Percentiles rank a stretch among this genome's conserved stretches.
Conservation (phyloP, 116 monocot genomes). For the Posidonia oceanica region DNA sequence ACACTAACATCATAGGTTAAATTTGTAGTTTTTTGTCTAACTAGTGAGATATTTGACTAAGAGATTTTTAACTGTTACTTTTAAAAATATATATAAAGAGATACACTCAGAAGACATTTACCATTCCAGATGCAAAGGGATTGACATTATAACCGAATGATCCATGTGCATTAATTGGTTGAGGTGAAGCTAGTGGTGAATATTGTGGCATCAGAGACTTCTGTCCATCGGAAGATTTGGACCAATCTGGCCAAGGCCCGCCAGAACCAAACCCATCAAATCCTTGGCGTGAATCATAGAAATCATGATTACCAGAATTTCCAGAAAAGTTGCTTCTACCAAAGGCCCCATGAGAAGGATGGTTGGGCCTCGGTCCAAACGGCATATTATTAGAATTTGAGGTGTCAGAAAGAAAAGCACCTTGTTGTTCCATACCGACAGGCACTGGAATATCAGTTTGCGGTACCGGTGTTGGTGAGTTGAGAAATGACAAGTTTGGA, state of each 20-base stretch:
- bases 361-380: slow-evolving; percentile 31
- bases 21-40: no score
- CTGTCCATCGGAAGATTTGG: slow-evolving; percentile 42
- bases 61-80: no score
- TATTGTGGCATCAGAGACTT: slow-evolving; percentile 36
- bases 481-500: slow-evolving; percentile 46
- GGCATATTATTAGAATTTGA: slow-evolving; percentile 26
- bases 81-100: no score
- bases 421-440: slow-evolving; percentile 32
- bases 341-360: slow-evolving; percentile 27
- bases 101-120: slow-evolving; percentile 6
- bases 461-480: slow-evolving; percentile 43
- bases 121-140: slow-evolving; percentile 51
- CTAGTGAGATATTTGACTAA: no score
- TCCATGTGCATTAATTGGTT: slow-evolving; percentile 31
- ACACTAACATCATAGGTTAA: no score
- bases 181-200: slow-evolving; percentile 61
- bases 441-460: slow-evolving; percentile 33
- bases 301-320: slow-evolving; percentile 34
- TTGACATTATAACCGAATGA: slow-evolving; percentile 37
- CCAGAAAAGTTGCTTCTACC: slow-evolving; percentile 30
- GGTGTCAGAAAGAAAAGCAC: slow-evolving; percentile 39
- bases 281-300: slow-evolving; percentile 33
- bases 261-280: slow-evolving; percentile 39
- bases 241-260: slow-evolving; percentile 68